Base-by-base conservation (phyloP, 176 grass and related monocot species). In the Aegilops tauschii region DNA sequence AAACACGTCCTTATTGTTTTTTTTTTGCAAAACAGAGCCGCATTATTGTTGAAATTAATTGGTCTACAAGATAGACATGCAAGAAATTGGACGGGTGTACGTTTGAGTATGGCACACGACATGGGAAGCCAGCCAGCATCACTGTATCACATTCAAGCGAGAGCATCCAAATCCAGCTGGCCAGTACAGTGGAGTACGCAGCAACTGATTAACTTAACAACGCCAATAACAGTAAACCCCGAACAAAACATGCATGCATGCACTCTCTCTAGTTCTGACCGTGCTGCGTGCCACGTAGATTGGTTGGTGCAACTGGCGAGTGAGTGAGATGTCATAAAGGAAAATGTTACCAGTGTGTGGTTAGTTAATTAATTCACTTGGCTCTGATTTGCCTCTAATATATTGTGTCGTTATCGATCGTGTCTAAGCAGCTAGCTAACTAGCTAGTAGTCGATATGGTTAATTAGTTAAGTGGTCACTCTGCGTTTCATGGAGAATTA, bases 31-130 rank as follows among this genome's bases (percentile, higher is more conserved):
- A 47, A 13, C 1, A 47, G 44, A 47, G 3, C 44, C 44, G 30
- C 25, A 66, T 31, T 66, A 23, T 68, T 34, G 6, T 18, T 29
- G 3, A 6, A 68, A 68, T 9, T 4, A 31, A 18, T 68, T 34
- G 30, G 30, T 3, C 14, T 44, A 25, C 5, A 44, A 73, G 70
- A 45, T 73, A 8, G 71, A 29, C 71, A 11, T 69, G 32, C 75
- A 69, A 69, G 44, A 69, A 10, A 29, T 42, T 72, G 0, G 36
- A 72, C n/a, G 20, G 10, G 64, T 17, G 30, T 75, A 44, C 69
- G 3, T 12, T 72, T 42, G 85, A 87, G 86, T 75, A 87, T 87
- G 70, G 69, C n/a, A 6, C 59, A 76, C 42, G 79, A 82, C 61
- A 82, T n/a, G 69, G 70, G 47, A 71, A 71, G 80, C 49, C 20